These are phyloP conservation scores for Aspergillus ibericus DNA, from an alignment of 2,329 filamentous ascomycete genomes.

Conservation along the genomic window DNA sequence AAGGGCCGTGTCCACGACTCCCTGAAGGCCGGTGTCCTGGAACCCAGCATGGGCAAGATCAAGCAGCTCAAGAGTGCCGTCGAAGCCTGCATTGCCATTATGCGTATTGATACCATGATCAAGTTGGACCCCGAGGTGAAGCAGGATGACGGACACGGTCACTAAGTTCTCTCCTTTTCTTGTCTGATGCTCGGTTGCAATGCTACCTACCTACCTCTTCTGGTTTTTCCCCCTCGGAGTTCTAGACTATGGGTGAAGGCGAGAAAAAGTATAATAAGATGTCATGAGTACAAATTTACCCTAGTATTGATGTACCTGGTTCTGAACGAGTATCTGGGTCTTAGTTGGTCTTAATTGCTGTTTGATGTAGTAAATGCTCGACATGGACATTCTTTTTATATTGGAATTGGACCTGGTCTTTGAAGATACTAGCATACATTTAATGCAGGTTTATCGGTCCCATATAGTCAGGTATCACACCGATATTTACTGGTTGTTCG, in stretches of 20 bases:
- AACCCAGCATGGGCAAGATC: slow-evolving; percentile 97
- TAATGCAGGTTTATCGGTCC: too few species aligned
- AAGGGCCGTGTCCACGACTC: slow-evolving; percentile 91
- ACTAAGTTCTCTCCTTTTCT: slow-evolving; percentile 51
- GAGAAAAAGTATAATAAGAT: slow-evolving; percentile 22
- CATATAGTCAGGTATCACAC: too few species aligned
- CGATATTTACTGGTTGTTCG: background rate
- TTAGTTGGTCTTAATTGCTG: background rate
- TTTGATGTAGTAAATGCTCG: too few species aligned
- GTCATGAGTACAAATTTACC: slow-evolving; percentile 16
- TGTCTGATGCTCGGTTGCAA: background rate
- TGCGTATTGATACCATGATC: slow-evolving; percentile 98
- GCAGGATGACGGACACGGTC: slow-evolving; percentile 80
- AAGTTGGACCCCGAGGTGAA: slow-evolving; percentile 90
- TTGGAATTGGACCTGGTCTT: too few species aligned
- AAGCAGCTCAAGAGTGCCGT: slow-evolving; percentile 98
- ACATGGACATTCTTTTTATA: too few species aligned
- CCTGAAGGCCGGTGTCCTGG: slow-evolving; percentile 90
- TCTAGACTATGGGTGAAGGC: slow-evolving; percentile 7
- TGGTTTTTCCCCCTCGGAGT: slow-evolving; percentile 14
- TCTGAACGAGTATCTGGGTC: background rate
- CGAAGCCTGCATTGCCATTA: slow-evolving; percentile 97
- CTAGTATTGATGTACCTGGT: background rate
- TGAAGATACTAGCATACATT: too few species aligned
- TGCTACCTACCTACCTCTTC: slow-evolving; percentile 14